Conservation (phyloP, 2,329 filamentous ascomycete genomes). For the Colletotrichum cereale region DNA sequence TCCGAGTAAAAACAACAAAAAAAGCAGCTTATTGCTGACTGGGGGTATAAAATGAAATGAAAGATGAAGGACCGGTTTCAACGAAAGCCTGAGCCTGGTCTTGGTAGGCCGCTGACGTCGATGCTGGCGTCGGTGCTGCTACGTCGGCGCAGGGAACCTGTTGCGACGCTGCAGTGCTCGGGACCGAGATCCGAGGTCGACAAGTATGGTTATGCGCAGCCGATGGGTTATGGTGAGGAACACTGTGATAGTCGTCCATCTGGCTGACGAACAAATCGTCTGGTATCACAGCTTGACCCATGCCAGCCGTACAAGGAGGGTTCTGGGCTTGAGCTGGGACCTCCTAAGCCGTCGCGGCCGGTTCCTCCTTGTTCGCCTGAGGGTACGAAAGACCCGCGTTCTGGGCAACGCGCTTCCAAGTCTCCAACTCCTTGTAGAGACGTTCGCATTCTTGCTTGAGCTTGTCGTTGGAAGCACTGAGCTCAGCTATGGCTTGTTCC, state of each 20-base stretch:
- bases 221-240: not conserved
- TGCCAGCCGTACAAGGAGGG: not conserved
- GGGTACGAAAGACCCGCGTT: constrained; percentile 66
- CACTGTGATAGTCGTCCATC: not conserved
- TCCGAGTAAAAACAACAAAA: constrained; percentile 22
- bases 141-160: not conserved
- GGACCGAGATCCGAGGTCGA: not conserved
- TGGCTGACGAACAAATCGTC: not conserved
- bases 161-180: not conserved
- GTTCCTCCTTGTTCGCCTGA: constrained; percentile 46
- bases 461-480: constrained; percentile 89
- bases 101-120: not conserved
- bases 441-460: constrained; percentile 84
- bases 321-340: constrained; percentile 12
- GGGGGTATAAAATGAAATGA: constrained; percentile 38
- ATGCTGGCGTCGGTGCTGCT: not conserved
- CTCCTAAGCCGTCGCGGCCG: constrained; percentile 38
- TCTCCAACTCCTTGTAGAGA: constrained; percentile 81
- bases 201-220: not conserved
- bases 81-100: not conserved
- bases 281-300: not conserved
- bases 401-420: constrained; percentile 79
- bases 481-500: constrained; percentile 89
- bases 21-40: constrained; percentile 37
- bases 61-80: not conserved